Conservation (phyloP, 1,284 basidiomycete genomes). For the Cryptococcus neoformans region DNA sequence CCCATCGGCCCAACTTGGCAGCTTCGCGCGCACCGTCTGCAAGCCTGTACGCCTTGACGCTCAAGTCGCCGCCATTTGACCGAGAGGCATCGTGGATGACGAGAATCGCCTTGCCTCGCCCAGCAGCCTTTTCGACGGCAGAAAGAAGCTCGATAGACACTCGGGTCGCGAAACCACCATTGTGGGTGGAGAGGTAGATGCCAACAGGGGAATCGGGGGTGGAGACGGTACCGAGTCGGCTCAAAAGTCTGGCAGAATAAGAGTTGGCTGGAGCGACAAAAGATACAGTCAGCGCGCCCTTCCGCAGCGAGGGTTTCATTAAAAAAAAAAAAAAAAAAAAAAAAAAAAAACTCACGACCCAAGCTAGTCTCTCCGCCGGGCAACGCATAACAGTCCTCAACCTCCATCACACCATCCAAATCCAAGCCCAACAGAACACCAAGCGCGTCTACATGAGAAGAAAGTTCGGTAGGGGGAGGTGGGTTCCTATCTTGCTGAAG, state of each 20-base stretch:
- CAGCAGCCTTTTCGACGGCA: constrained; percentile 58
- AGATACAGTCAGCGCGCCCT: not conserved
- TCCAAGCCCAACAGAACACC: constrained; percentile 89
- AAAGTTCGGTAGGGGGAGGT: constrained; percentile 41
- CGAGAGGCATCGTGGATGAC: constrained; percentile 76
- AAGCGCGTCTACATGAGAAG: constrained; percentile 59
- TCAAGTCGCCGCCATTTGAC: constrained; percentile 73
- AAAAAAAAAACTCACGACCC: constrained; percentile 26
- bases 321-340: constrained; percentile 73
- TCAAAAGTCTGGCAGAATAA: constrained; percentile 42
- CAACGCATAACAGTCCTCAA: constrained; percentile 89
- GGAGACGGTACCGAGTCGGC: constrained; percentile 63
- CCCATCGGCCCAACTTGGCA: constrained; percentile 83
- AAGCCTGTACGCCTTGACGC: constrained; percentile 87
- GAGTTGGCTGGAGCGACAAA: constrained; percentile 27
- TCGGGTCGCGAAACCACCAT: constrained; percentile 90
- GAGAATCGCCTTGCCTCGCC: constrained; percentile 75
- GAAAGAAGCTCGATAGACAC: constrained; percentile 85
- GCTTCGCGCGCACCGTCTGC: constrained; percentile 80
- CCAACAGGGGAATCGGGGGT: constrained; percentile 96
- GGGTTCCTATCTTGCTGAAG: constrained; percentile 41
- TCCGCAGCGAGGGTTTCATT: not conserved
- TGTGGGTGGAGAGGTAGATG: constrained; percentile 87
- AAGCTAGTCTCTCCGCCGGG: constrained; percentile 50
- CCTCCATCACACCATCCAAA: constrained; percentile 83